Percentiles rank a stretch among this genome's conserved stretches.
Conservation (phyloP, 176 grass and related monocot genomes). For the Raddia distichophylla region DNA sequence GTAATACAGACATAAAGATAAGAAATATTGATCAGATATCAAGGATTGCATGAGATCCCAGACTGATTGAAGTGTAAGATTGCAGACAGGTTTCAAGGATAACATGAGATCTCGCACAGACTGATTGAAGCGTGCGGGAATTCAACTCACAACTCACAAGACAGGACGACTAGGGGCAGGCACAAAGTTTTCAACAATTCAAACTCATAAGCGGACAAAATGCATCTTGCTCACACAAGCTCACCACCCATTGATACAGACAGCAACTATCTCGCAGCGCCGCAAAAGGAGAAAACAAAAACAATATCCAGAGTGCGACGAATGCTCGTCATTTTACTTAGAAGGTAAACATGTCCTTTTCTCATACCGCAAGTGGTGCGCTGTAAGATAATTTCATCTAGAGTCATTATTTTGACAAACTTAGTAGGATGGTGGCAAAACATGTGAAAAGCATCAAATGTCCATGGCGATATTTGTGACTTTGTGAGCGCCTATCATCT, state of each 20-base stretch:
- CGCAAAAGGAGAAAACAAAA: not conserved
- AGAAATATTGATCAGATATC: not conserved
- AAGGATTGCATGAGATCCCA: not conserved
- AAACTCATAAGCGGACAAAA: conserved; percentile 26
- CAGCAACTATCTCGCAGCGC: not conserved
- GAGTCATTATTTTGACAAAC: conserved; percentile 26
- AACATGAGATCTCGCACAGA: not conserved
- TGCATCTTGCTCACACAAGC: not conserved
- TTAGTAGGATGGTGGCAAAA: not conserved
- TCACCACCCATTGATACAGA: not conserved
- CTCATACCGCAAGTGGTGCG: not conserved
- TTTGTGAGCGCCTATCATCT: not conserved
- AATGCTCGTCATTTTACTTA: not conserved
- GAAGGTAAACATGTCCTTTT: not conserved
- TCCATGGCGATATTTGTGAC: not conserved
- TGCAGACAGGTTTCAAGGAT: not conserved
- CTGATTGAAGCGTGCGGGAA: not conserved
- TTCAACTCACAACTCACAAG: not conserved
- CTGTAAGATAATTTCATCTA: not conserved
- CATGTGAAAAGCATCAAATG: conserved; percentile 12
- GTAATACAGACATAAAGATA: not conserved
- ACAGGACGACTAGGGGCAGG: not conserved
- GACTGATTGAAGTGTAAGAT: not conserved
- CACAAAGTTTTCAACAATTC: conserved; percentile 16
- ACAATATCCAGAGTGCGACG: not conserved